Evolutionary conservation across 805 yeast genomes (phyloP), one percentile per base, ranked within the genome.

Genomic region (Kuraishia floccosa): DNA sequence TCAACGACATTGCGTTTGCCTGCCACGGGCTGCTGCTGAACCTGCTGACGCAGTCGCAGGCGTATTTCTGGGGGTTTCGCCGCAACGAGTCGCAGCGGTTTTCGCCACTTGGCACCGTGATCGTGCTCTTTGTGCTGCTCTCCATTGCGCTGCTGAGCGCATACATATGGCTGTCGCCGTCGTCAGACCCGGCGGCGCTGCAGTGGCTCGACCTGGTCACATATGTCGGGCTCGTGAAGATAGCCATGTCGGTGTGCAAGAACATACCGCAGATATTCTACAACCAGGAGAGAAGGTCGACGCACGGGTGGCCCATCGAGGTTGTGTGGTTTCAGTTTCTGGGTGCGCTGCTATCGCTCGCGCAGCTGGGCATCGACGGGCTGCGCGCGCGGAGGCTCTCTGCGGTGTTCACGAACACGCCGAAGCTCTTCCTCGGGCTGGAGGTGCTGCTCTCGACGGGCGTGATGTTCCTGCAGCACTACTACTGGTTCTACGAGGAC

Each of bases 291-390:
- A 39, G 60, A 26, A 47, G 54, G 30, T 52, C 59, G 2, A 55
- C 60, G 1, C 57, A 53, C 33, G 59, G 59, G 6, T 55, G 60
- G 60, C 60, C 60, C 7, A 46, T 55, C 11, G 28, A 42, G 27
- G 50, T 54, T 54, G 39, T 54, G 12, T 54, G 53, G 47, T 35
- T 55, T 4, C 59, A 55, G 24, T 41, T 45, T 13, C 16, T 26
- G 14, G 61, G 61, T 9, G 51, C 56, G 3, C 13, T 40, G 3
- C 30, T 50, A 5, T 53, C 60, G 1, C 41, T 54, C 17, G 17
- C 39, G 4, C 60, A 54, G 33, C 38, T 55, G 16, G 25, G 42
- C 2, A 30, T 51, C 15, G 60, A 55, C 38, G 58, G 56, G 2
- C 35, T 30, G 19, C 34, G 37, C 3, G 43, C 37, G 4, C 39